Conservation (phyloP, 2,329 filamentous ascomycete species). For the Dryadomyces sulphureus region DNA sequence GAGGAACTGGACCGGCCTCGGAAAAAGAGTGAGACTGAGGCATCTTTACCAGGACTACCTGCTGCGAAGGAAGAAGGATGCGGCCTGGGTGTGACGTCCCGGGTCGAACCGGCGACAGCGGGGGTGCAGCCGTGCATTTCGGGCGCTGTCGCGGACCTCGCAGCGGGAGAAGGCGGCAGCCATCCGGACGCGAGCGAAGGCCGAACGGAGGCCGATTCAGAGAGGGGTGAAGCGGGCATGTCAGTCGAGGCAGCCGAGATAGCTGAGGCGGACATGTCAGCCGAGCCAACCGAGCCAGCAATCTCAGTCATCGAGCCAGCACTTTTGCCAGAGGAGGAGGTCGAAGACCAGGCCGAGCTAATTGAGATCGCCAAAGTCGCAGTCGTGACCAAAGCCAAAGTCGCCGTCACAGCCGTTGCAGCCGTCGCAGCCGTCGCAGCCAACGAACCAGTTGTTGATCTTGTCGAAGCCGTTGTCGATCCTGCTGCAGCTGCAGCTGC, state of each 20-base stretch:
- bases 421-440: neutral
- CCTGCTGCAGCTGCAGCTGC: neutral
- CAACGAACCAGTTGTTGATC: neutral
- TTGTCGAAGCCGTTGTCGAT: neutral
- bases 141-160: neutral
- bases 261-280: neutral
- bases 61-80: neutral
- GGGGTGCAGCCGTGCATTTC: neutral
- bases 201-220: neutral
- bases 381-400: no score
- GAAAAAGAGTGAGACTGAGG: neutral
- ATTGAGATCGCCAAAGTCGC: no score
- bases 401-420: neutral
- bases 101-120: neutral
- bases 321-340: no score
- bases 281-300: no score
- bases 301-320: no score
- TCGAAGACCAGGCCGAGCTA: no score
- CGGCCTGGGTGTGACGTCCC: neutral
- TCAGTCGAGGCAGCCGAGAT: neutral
- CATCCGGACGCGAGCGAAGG: neutral
- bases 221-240: neutral
- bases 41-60: neutral
- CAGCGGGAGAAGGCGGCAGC: neutral
- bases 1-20: neutral